Base-by-base conservation (phyloP, 2,329 filamentous ascomycete genomes). In the Fusarium sp. region DNA sequence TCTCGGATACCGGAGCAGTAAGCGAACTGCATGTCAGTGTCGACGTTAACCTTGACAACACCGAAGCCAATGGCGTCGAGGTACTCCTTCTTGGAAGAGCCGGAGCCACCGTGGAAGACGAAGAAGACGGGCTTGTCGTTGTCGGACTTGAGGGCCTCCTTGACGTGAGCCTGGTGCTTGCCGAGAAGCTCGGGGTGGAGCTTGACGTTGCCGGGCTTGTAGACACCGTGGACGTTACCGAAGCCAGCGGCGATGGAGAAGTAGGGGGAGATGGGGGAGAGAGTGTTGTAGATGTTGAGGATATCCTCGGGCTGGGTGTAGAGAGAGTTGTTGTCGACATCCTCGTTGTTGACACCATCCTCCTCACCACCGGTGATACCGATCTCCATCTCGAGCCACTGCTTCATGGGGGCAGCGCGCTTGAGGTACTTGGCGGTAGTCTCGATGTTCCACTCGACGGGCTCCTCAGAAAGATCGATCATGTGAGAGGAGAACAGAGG, bases 261-360 rank as follows among this genome's bases (percentile, higher is more conserved):
- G 89, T 97, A 97, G 74, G 93, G 92, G 74, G 92, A 95, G 86
- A 98, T 94, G 74, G 92, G 85, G 71, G 88, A 86, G 74, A 99
- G 90, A 59, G 92, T 89, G 83, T 94, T 90, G 88, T 95, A 92
- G 85, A 98, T 97, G 79, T 91, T 87, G 84, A 93, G 91, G 82
- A 98, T 97, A 78, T 98, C 95, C 86, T 97, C 93, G 74, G 95
- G 95, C 85, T 99, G 96, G 47, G 95, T 98, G 91, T 98, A 98
- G 73, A 98, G 91, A 66, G 92, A 92, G 87, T 92, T 92, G 89
- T 98, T 98, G 88, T 98, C 94, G 74, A 98, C 94, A 76, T 91
- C 89, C 85, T 97, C 94, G 87, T 98, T 98, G 92, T 98, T 97
- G 82, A 98, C 94, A 84, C 95, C 95, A 76, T 98, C 94, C 83